Evolutionary conservation across 768 basidiomycete species (phyloP).

Genomic region (Hygrophorus russula): DNA sequence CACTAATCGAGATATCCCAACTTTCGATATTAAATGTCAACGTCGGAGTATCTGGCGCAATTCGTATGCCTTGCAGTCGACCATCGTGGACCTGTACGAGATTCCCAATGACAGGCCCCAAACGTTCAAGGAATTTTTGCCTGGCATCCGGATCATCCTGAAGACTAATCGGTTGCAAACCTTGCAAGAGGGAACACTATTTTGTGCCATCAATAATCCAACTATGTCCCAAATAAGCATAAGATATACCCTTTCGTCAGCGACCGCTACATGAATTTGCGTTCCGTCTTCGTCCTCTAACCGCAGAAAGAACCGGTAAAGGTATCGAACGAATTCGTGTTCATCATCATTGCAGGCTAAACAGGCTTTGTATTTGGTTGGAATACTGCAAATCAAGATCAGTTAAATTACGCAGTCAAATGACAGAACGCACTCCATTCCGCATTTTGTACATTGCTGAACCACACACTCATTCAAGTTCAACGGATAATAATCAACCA

Average conservation of each 20-base stretch:
- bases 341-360: slow-evolving; percentile 42
- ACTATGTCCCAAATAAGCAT: not conserved
- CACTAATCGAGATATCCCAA: not conserved
- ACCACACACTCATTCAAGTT: slow-evolving; percentile 34
- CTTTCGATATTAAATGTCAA: slow-evolving; percentile 1
- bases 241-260: slow-evolving; percentile 29
- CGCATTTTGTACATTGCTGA: slow-evolving; percentile 42
- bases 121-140: slow-evolving; percentile 23
- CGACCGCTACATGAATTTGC: slow-evolving; percentile 32
- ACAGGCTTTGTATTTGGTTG: slow-evolving; percentile 31
- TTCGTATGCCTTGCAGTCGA: not conserved
- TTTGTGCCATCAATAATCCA: slow-evolving; percentile 1
- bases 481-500: slow-evolving; percentile 46
- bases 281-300: slow-evolving; percentile 38
- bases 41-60: slow-evolving; percentile 2
- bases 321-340: slow-evolving; percentile 33
- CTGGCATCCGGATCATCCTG: slow-evolving; percentile 26
- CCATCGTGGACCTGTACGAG: slow-evolving; percentile 28
- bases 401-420: not conserved
- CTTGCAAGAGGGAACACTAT: slow-evolving; percentile 34
- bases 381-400: slow-evolving; percentile 26
- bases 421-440: slow-evolving; percentile 28
- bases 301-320: slow-evolving; percentile 37
- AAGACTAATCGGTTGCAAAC: slow-evolving; percentile 32
- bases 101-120: slow-evolving; percentile 37